Conservation (phyloP, 2,329 filamentous ascomycete genomes). For the Lachnellula suecica region DNA sequence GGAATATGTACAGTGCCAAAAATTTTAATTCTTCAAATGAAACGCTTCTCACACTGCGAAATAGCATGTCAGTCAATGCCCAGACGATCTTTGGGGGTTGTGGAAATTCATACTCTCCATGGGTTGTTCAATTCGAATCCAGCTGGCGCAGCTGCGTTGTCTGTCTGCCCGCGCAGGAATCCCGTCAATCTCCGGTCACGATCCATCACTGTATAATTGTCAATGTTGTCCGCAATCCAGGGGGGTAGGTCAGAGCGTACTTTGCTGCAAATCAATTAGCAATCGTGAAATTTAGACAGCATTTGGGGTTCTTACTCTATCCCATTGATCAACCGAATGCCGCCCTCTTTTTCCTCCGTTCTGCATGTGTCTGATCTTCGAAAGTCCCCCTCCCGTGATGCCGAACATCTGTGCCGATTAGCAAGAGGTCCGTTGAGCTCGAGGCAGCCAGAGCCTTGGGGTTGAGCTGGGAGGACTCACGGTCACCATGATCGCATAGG, state of each 20-base stretch:
- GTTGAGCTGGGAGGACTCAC: slow-evolving; percentile 28
- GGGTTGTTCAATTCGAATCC: slow-evolving; percentile 42
- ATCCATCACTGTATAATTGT: slow-evolving; percentile 38
- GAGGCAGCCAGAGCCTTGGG: background rate
- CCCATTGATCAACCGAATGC: slow-evolving; percentile 40
- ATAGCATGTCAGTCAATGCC: background rate
- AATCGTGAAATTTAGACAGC: slow-evolving; percentile 5
- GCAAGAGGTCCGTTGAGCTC: slow-evolving; percentile 5
- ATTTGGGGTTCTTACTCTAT: slow-evolving; percentile 33
- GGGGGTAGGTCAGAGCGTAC: slow-evolving; percentile 19
- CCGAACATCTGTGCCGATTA: slow-evolving; percentile 39
- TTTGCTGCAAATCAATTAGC: slow-evolving; percentile 35
- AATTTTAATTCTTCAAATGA: background rate
- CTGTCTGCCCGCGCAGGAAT: slow-evolving; percentile 38
- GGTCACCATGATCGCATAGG: slow-evolving; percentile 39
- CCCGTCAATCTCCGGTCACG: slow-evolving; percentile 41
- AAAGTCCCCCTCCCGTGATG: slow-evolving; percentile 37
- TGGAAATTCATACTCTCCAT: slow-evolving; percentile 40
- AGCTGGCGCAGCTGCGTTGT: slow-evolving; percentile 35
- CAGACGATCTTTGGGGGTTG: background rate
- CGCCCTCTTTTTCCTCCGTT: slow-evolving; percentile 40
- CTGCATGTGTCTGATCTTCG: slow-evolving; percentile 37
- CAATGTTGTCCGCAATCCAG: slow-evolving; percentile 6
- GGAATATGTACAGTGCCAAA: slow-evolving; percentile 6
- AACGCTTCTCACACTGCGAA: slow-evolving; percentile 31